Evolutionary conservation across 2,329 filamentous ascomycete species (phyloP).

Genomic region (Clarireedia sp.): DNA sequence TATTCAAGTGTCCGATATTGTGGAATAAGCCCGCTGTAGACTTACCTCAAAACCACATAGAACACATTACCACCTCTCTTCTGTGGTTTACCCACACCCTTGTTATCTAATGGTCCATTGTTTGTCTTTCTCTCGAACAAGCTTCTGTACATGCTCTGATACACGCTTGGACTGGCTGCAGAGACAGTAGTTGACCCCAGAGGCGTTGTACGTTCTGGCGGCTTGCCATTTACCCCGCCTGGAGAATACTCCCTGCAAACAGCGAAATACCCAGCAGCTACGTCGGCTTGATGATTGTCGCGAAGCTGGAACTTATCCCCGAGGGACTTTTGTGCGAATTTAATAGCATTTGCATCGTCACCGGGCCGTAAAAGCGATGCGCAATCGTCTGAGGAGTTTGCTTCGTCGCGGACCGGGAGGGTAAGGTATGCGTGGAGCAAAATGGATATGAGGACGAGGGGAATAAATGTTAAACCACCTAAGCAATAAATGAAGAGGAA

Average conservation of each 20-base stretch:
- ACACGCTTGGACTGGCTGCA: slow-evolving; percentile 83
- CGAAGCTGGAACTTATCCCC: slow-evolving; percentile 53
- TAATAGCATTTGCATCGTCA: slow-evolving; percentile 59
- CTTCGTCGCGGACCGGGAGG: slow-evolving; percentile 47
- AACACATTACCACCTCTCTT: slow-evolving; percentile 78
- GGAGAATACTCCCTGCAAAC: slow-evolving; percentile 89
- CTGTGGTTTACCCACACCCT: slow-evolving; percentile 26
- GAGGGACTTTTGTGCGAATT: slow-evolving; percentile 48
- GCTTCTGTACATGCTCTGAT: slow-evolving; percentile 95
- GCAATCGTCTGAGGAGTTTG: slow-evolving; percentile 28
- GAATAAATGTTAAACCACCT: slow-evolving; percentile 82
- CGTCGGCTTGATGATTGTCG: slow-evolving; percentile 58
- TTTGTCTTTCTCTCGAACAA: slow-evolving; percentile 76
- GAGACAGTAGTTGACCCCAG: slow-evolving; percentile 67
- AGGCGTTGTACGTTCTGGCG: slow-evolving; percentile 77
- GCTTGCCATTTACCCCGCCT: slow-evolving; percentile 85
- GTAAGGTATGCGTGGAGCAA: slow-evolving; percentile 62
- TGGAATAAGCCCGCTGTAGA: neutral
- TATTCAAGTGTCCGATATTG: neutral
- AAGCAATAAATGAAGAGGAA: slow-evolving; percentile 73
- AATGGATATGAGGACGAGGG: slow-evolving; percentile 55
- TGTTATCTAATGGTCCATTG: slow-evolving; percentile 28
- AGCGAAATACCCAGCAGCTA: slow-evolving; percentile 88
- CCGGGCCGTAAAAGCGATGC: slow-evolving; percentile 45
- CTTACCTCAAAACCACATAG: slow-evolving; percentile 78